A percentile compares a stretch with the other conserved stretches of the same genome.
Evolutionary conservation across 2,329 filamentous ascomycete genomes (phyloP).

Genomic region (Capronia epimyces): DNA sequence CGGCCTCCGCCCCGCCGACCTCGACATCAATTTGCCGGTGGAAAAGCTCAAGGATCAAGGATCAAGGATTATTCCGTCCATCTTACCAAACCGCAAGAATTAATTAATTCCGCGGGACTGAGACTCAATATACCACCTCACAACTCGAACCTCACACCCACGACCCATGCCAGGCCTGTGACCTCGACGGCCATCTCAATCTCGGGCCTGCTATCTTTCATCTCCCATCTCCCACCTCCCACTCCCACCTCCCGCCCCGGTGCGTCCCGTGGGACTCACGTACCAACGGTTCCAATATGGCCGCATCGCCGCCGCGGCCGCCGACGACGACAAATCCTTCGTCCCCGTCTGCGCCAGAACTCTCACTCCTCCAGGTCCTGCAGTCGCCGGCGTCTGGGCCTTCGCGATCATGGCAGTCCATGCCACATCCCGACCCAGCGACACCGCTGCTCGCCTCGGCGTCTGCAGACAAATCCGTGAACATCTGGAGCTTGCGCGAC

Average conservation of each 20-base stretch:
- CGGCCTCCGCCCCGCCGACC: conserved; percentile 7
- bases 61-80: too few relatives aligned
- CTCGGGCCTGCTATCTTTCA: not conserved
- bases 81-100: too few relatives aligned
- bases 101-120: too few relatives aligned
- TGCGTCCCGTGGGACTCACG: too few relatives aligned
- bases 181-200: not conserved
- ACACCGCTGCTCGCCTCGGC: conserved; percentile 85
- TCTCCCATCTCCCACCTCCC: not conserved
- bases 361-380: conserved; percentile 19
- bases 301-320: conserved; percentile 1
- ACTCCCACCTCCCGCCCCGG: too few relatives aligned
- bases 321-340: not conserved
- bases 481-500: conserved; percentile 79
- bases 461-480: conserved; percentile 77
- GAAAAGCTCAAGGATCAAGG: too few relatives aligned
- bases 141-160: not conserved
- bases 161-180: not conserved
- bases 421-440: conserved; percentile 65
- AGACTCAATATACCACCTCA: too few relatives aligned
- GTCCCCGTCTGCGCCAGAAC: conserved; percentile 6
- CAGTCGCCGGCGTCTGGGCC: conserved; percentile 23
- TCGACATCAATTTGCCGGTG: not conserved
- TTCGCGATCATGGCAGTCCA: conserved; percentile 72
- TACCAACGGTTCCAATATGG: conserved; percentile 5